Conservation (phyloP, 2,329 filamentous ascomycete species). For the Aspergillus aculeatinus region DNA sequence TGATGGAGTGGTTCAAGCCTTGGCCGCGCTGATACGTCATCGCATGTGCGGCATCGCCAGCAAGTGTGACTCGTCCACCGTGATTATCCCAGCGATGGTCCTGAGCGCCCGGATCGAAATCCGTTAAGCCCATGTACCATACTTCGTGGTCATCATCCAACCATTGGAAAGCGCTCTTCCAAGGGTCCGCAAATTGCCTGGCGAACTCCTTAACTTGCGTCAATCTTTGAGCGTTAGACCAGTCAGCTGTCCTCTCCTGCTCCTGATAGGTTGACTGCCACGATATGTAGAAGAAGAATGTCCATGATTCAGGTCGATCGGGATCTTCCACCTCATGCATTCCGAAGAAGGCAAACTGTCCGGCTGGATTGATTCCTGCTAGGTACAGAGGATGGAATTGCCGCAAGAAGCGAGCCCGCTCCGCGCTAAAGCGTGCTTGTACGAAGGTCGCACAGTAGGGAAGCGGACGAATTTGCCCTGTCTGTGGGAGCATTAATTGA, state of each 20-base stretch:
- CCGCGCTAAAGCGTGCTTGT: conserved; percentile 40
- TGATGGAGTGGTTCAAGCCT: conserved; percentile 56
- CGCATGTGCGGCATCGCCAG: conserved; percentile 62
- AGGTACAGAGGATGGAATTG: conserved; percentile 48
- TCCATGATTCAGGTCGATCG: conserved; percentile 29
- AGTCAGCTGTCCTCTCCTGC: conserved; percentile 28
- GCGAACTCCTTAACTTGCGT: conserved; percentile 43
- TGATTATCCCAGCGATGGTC: conserved; percentile 22
- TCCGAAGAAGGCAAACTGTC: conserved; percentile 49
- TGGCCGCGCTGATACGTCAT: conserved; percentile 60
- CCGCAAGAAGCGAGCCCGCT: conserved; percentile 47
- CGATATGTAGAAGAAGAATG: conserved; percentile 50
- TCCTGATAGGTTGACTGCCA: conserved; percentile 42
- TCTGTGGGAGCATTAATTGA: conserved; percentile 28
- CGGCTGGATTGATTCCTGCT: conserved; percentile 44
- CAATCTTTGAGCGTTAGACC: conserved; percentile 17
- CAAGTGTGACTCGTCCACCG: conserved; percentile 44
- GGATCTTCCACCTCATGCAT: conserved; percentile 29
- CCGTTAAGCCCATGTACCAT: conserved; percentile 18
- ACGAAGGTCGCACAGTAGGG: conserved; percentile 49
- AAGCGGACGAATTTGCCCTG: conserved; percentile 37
- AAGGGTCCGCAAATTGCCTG: conserved; percentile 44
- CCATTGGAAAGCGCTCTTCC: conserved; percentile 37
- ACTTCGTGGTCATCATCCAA: conserved; percentile 20
- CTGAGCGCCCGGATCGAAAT: conserved; percentile 16